Evolutionary conservation across 2,329 filamentous ascomycete genomes (phyloP).

Genomic region (Fusarium chuoi): DNA sequence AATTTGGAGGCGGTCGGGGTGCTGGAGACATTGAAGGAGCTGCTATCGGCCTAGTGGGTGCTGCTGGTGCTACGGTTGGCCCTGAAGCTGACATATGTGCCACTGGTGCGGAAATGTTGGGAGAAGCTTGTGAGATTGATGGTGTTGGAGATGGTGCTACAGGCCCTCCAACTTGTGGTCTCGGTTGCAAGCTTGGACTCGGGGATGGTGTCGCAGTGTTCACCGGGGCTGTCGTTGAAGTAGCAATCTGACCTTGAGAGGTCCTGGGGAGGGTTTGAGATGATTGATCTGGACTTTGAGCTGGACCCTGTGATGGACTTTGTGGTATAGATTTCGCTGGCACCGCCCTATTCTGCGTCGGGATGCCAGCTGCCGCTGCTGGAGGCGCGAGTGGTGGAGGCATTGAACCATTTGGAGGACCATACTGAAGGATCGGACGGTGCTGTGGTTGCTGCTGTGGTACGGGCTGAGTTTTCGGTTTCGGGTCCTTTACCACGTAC

Average conservation of each 20-base stretch:
- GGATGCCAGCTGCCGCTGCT: conserved; percentile 41
- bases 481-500: conserved; percentile 75
- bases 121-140: conserved; percentile 32
- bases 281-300: conserved; percentile 32
- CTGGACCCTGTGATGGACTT: conserved; percentile 32
- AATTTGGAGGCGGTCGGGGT: conserved; percentile 24
- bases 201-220: conserved; percentile 26
- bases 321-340: conserved; percentile 30
- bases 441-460: conserved; percentile 40
- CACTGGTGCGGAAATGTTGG: conserved; percentile 35
- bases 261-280: conserved; percentile 28
- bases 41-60: conserved; percentile 36
- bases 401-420: conserved; percentile 71
- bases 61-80: conserved; percentile 37
- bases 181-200: conserved; percentile 34
- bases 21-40: conserved; percentile 43
- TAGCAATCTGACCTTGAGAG: conserved; percentile 22
- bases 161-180: conserved; percentile 25
- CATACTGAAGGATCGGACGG: conserved; percentile 73
- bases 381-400: conserved; percentile 59
- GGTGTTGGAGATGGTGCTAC: conserved; percentile 37
- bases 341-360: conserved; percentile 32
- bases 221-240: conserved; percentile 18
- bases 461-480: conserved; percentile 55
- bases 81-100: conserved; percentile 39